Conservation (phyloP, 129 eudicot genomes). For the Lonicera japonica region DNA sequence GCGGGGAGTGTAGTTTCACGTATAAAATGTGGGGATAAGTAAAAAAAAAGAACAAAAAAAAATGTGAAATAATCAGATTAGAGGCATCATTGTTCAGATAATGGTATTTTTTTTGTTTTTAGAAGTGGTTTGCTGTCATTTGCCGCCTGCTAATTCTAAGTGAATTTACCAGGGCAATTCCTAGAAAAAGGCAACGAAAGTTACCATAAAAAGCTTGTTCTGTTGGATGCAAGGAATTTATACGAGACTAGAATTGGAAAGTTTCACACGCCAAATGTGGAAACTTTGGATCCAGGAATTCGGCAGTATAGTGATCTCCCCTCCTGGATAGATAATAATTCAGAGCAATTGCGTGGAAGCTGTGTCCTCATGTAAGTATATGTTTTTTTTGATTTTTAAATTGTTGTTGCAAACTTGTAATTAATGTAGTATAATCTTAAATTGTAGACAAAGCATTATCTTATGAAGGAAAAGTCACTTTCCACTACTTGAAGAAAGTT, state of each 20-base stretch:
- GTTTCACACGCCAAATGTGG: slow-evolving; percentile 58
- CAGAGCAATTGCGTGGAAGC: slow-evolving; percentile 67
- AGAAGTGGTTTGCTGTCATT: no score
- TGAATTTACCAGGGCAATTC: slow-evolving; percentile 27
- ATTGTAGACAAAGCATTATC: not conserved
- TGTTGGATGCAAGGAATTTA: slow-evolving; percentile 86
- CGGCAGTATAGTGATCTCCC: slow-evolving; percentile 93
- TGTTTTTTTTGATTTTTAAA: not conserved
- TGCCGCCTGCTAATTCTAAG: not conserved
- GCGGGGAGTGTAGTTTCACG: no score
- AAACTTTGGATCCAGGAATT: slow-evolving; percentile 83
- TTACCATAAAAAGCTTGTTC: slow-evolving; percentile 30
- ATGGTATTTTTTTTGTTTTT: no score
- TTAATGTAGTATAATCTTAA: not conserved
- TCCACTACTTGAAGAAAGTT: not conserved
- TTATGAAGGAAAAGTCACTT: not conserved
- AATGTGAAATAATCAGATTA: no score
- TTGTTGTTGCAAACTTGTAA: not conserved
- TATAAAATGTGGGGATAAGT: no score
- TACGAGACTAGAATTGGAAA: slow-evolving; percentile 93
- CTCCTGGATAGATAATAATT: slow-evolving; percentile 71
- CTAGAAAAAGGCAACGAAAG: slow-evolving; percentile 18
- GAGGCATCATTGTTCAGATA: no score
- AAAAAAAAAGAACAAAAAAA: not conserved
- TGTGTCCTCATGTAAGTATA: slow-evolving; percentile 59